phyloP scores from a whole-genome alignment of 1,284 basidiomycete genomes.

The Exobasidium cylindrosporum region DNA sequence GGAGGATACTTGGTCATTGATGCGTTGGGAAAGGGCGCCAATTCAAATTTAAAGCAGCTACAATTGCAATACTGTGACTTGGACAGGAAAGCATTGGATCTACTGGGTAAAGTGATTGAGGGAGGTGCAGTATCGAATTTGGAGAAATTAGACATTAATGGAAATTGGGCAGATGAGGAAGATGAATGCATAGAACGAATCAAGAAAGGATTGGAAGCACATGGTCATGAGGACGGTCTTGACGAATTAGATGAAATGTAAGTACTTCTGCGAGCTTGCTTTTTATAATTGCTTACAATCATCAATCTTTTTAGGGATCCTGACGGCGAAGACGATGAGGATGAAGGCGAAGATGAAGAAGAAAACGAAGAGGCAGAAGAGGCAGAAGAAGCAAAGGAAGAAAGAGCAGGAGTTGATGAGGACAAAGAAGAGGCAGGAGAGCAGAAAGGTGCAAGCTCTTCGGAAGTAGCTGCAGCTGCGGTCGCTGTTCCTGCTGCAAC shows the following conservation, averaged over 20 bases:
- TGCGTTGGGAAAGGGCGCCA: conserved; percentile 37
- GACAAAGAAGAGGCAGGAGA: background rate
- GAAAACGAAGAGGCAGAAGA: conserved; percentile 31
- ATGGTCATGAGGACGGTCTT: conserved; percentile 41
- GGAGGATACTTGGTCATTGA: conserved; percentile 55
- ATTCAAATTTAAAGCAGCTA: conserved; percentile 37
- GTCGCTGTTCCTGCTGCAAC: conserved; percentile 15
- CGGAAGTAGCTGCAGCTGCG: conserved; percentile 14
- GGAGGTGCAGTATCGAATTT: conserved; percentile 32
- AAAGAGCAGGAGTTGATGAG: conserved; percentile 4
- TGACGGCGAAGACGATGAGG: conserved; percentile 48
- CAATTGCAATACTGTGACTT: conserved; percentile 51
- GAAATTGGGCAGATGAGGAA: conserved; percentile 53
- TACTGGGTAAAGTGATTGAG: conserved; percentile 19
- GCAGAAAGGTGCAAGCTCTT: background rate
- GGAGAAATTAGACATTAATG: conserved; percentile 49
- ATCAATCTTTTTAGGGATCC: no score
- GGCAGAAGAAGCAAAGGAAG: conserved; percentile 18
- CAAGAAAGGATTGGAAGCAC: conserved; percentile 38
- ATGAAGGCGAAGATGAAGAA: conserved; percentile 36
- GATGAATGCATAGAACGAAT: conserved; percentile 49
- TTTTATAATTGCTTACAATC: background rate
- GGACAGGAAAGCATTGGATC: conserved; percentile 39
- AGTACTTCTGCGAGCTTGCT: no score
- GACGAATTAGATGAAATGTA: conserved; percentile 51